Base-by-base conservation (phyloP, 1,284 basidiomycete species). In the Coniophora puteana region DNA sequence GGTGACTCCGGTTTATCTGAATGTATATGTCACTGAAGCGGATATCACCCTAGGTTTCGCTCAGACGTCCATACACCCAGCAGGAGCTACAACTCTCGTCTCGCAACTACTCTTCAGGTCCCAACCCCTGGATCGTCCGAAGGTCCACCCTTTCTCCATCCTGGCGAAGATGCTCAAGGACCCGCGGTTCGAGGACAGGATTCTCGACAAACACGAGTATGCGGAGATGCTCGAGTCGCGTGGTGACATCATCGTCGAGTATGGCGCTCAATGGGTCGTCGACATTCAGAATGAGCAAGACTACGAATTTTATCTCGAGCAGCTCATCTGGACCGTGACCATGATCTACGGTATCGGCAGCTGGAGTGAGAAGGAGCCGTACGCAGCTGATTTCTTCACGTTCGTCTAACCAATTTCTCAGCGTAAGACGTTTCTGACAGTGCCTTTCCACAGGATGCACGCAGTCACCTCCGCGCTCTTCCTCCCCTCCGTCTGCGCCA, bases 21-120 rank as follows among this genome's bases (percentile, higher is more conserved):
- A 3, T n/a, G n/a, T n/a, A n/a, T n/a, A n/a, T 28, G 4, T 21
- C 23, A 22, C 26, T 12, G 11, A 8, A n/a, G 36, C 18, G n/a
- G n/a, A n/a, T n/a, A n/a, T n/a, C n/a, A n/a, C n/a, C 20, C 14
- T 55, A 63, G 68, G 69, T 30, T 57, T 71, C 5, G 68, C 67
- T 8, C 61, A 65, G 29, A 52, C 63, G 14, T 63, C 65, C 5
- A 59, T 69, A 4, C 62, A 66, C 41, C n/a, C 52, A 17, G 36
- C 54, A 3, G 46, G 44, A 3, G 50, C 54, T n/a, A 54, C 59
- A 5, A 55, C 55, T 4, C 42, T 53, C 11, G 49, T 62, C 8
- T 61, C 60, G 5, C 57, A 55, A 25, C 49, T 62, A 5, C 52
- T 62, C 22, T 59, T 52, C 40, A 26, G 31, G 29, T 59, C 29